Percentiles rank a stretch among this genome's conserved stretches.
Conservation (phyloP, 495 filamentous ascomycete genomes). For the Lichina pygmaea region DNA sequence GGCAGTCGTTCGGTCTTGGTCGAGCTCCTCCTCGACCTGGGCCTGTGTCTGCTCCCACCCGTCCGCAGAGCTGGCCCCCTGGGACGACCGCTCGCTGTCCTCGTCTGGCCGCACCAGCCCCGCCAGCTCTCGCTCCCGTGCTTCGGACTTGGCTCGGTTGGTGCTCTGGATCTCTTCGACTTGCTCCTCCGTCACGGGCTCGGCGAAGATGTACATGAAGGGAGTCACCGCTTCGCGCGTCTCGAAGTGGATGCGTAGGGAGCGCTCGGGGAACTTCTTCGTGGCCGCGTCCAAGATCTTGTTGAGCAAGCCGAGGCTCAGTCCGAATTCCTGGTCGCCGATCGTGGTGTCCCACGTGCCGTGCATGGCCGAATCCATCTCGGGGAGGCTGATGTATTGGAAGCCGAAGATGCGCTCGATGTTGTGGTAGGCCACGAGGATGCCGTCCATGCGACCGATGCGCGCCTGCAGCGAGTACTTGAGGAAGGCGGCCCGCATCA, state of each 20-base stretch:
- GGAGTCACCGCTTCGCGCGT: constrained; percentile 29
- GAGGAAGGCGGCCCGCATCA: constrained; percentile 82
- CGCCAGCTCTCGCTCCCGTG: constrained; percentile 36
- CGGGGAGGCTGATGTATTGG: constrained; percentile 63
- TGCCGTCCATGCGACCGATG: constrained; percentile 94
- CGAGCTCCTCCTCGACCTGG: constrained; percentile 25
- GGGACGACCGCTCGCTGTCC: neutral
- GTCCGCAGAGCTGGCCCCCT: neutral
- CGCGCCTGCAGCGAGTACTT: constrained; percentile 93
- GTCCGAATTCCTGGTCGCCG: constrained; percentile 69
- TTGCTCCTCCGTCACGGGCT: constrained; percentile 48
- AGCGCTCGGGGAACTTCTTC: constrained; percentile 38
- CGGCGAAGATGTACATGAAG: constrained; percentile 72
- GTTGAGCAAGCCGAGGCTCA: constrained; percentile 55
- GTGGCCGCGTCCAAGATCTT: constrained; percentile 48
- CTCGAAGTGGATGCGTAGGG: constrained; percentile 70
- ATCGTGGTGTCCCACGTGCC: constrained; percentile 33
- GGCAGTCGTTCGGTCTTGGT: constrained; percentile 21
- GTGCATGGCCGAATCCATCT: constrained; percentile 74
- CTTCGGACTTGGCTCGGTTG: constrained; percentile 30
- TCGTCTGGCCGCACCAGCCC: constrained; percentile 13
- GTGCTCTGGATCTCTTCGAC: constrained; percentile 47
- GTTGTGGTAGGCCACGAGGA: constrained; percentile 97
- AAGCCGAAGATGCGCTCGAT: constrained; percentile 89
- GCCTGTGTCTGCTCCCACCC: constrained; percentile 24